These are phyloP conservation scores for Stellera chamaejasme DNA, from an alignment of 345 rosid species.

Conservation along the genomic window DNA sequence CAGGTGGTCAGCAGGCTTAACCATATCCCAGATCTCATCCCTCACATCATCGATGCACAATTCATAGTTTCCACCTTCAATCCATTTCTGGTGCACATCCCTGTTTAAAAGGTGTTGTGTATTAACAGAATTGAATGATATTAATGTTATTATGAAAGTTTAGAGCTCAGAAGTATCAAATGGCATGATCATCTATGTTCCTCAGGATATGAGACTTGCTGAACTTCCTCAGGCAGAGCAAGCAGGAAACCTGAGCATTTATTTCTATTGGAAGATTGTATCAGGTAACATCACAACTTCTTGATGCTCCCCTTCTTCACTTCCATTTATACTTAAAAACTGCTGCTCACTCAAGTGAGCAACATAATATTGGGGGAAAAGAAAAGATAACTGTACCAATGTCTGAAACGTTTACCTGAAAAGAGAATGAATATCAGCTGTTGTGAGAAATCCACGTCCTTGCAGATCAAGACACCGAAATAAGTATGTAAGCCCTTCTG, in stretches of 20 bases:
- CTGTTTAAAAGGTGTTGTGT: conserved; percentile 45
- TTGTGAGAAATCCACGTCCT: conserved; percentile 85
- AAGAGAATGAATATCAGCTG: conserved; percentile 96
- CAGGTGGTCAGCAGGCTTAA: conserved; percentile 81
- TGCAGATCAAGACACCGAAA: conserved; percentile 90
- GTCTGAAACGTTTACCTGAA: conserved; percentile 57
- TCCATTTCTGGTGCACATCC: conserved; percentile 99
- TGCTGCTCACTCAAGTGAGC: background rate
- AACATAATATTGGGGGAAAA: background rate
- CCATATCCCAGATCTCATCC: conserved; percentile 99
- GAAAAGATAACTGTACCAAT: background rate
- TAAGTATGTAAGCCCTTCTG: conserved; percentile 90
- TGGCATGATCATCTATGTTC: conserved; percentile 25
- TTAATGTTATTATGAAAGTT: too few relatives aligned
- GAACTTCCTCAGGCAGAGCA: conserved; percentile 48
- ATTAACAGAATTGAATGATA: background rate
- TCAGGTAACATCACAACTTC: conserved; percentile 78
- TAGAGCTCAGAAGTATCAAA: too few relatives aligned
- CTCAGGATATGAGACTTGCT: conserved; percentile 65
- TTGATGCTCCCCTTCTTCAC: conserved; percentile 90
- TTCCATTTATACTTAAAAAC: conserved; percentile 36
- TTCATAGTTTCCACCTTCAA: conserved; percentile 98
- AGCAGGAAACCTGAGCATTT: conserved; percentile 78
- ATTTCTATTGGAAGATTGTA: conserved; percentile 81
- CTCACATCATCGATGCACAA: conserved; percentile 94